A percentile compares a stretch with the other conserved stretches of the same genome.
phyloP scores from a whole-genome alignment of 306 rosid genomes.

The Citrullus colocynthis region DNA sequence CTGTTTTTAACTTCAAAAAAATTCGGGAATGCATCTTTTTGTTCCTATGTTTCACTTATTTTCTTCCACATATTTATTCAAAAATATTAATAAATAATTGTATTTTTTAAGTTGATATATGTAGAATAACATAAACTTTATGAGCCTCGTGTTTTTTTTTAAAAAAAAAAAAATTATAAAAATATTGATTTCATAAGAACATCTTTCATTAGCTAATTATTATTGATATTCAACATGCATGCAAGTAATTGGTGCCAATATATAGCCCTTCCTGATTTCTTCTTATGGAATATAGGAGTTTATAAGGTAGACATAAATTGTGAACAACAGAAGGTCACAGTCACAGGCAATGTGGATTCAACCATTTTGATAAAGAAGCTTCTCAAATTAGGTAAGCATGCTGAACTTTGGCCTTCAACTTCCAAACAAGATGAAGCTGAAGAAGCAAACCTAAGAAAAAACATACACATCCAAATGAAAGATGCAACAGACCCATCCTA shows the following conservation, averaged over 20 bases:
- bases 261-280: not conserved
- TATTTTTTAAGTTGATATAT: no score
- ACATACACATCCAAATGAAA: slow-evolving; percentile 14
- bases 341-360: slow-evolving; percentile 33
- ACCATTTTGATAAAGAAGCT: slow-evolving; percentile 31
- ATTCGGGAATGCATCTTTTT: not conserved
- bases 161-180: no score
- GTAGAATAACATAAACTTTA: no score
- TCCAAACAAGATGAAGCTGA: slow-evolving; percentile 12
- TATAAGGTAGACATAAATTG: slow-evolving; percentile 25
- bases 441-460: not conserved
- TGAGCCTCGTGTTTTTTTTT: no score
- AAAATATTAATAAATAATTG: not conserved
- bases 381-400: slow-evolving; percentile 39
- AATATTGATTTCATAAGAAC: no score
- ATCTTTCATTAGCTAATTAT: no score
- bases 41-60: not conserved
- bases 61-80: not conserved
- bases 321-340: slow-evolving; percentile 29
- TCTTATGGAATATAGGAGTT: slow-evolving; percentile 32
- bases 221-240: no score
- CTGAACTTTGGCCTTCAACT: slow-evolving; percentile 29
- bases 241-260: no score
- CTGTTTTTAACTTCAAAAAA: not conserved
- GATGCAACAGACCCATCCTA: not conserved